These are phyloP conservation scores for Ustilago sp. DNA, from an alignment of 1,284 basidiomycete species.

Conservation along the genomic window DNA sequence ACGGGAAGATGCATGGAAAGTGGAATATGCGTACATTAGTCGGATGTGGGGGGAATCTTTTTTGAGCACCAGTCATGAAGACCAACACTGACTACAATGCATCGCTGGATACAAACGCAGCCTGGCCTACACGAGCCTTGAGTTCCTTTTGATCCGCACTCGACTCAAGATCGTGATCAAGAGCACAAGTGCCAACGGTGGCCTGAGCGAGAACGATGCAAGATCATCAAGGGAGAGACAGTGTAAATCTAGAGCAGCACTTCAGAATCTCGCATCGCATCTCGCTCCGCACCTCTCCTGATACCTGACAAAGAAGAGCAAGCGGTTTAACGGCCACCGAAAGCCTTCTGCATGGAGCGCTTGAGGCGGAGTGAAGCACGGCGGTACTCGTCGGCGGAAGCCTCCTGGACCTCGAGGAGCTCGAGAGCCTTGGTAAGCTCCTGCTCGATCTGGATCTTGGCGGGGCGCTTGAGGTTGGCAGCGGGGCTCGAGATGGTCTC, in stretches of 20 bases:
- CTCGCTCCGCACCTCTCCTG: constrained; percentile 3
- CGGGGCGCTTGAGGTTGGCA: constrained; percentile 67
- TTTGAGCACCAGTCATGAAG: constrained; percentile 37
- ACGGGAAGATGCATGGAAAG: constrained; percentile 47
- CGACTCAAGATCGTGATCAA: neutral
- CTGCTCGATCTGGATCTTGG: constrained; percentile 69
- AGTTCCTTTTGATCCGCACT: constrained; percentile 35
- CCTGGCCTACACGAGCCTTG: constrained; percentile 25
- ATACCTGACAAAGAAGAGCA: neutral
- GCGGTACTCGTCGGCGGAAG: constrained; percentile 68
- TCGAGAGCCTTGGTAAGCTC: constrained; percentile 70
- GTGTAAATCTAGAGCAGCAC: constrained; percentile 18
- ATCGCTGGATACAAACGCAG: neutral
- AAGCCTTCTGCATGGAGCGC: constrained; percentile 68
- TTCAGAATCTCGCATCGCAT: constrained; percentile 7
- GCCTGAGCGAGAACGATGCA: constrained; percentile 1
- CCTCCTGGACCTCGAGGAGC: constrained; percentile 68
- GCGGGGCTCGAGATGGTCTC: constrained; percentile 67
- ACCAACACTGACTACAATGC: constrained; percentile 1
- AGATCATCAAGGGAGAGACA: constrained; percentile 1
- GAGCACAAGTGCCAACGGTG: constrained; percentile 6
- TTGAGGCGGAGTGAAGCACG: constrained; percentile 67
- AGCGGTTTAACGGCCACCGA: constrained; percentile 60
- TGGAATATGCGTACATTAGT: constrained; percentile 51
- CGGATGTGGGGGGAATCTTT: constrained; percentile 39